These are phyloP conservation scores for Agaricus subrufescens DNA, from an alignment of 768 basidiomycete species.

Conservation along the genomic window DNA sequence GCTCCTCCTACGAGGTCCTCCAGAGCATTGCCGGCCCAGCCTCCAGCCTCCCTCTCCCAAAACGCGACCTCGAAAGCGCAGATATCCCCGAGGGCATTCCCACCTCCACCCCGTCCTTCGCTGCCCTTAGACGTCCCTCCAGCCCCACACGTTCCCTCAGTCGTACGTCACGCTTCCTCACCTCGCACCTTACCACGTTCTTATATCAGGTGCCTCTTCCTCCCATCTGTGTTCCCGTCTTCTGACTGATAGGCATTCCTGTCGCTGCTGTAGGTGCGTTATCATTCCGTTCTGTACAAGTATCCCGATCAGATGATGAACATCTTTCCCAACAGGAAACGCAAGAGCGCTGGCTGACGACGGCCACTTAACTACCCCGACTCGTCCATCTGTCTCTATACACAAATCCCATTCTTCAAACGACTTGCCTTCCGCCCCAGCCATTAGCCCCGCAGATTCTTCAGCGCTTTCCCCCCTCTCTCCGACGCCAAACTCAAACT, in stretches of 20 bases:
- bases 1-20: slow-evolving; percentile 70
- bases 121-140: slow-evolving; percentile 44
- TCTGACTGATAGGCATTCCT: slow-evolving; percentile 54
- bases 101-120: slow-evolving; percentile 36
- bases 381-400: slow-evolving; percentile 21
- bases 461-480: slow-evolving; percentile 31
- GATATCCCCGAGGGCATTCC: slow-evolving; percentile 75
- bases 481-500: slow-evolving; percentile 24
- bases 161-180: slow-evolving; percentile 46
- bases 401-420: slow-evolving; percentile 14
- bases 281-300: not conserved
- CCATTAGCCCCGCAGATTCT: slow-evolving; percentile 12
- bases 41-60: slow-evolving; percentile 67
- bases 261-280: slow-evolving; percentile 70
- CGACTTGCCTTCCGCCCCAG: not conserved
- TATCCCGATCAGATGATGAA: slow-evolving; percentile 13
- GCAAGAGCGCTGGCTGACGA: slow-evolving; percentile 82
- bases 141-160: slow-evolving; percentile 79
- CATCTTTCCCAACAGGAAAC: slow-evolving; percentile 51
- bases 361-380: slow-evolving; percentile 39
- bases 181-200: slow-evolving; percentile 3
- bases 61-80: slow-evolving; percentile 38
- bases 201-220: slow-evolving; percentile 16
- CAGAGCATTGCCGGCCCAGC: slow-evolving; percentile 72
- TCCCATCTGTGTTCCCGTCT: not conserved